phyloP scores from a whole-genome alignment of 2,329 filamentous ascomycete genomes.

The Fusarium globosum region DNA sequence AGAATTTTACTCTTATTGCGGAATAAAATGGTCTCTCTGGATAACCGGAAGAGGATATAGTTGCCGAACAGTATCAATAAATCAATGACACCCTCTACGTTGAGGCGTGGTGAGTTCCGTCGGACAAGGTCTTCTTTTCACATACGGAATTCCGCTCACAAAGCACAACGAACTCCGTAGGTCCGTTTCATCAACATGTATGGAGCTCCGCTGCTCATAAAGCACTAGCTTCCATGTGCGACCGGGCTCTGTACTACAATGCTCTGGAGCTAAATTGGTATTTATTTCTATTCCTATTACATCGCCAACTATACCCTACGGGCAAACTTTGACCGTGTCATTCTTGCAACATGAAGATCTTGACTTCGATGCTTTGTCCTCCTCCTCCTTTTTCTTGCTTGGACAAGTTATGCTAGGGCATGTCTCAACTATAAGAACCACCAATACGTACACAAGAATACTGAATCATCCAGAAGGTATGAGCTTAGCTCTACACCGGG shows the following conservation, averaged over 20 bases:
- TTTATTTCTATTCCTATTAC: no score
- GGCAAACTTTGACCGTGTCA: background rate
- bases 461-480: background rate
- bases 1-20: background rate
- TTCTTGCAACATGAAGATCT: background rate
- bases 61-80: background rate
- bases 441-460: background rate
- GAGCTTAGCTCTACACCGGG: background rate
- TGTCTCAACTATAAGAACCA: background rate
- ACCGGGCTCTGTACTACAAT: background rate
- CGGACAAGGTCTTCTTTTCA: background rate
- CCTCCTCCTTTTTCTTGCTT: background rate
- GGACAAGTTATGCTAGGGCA: background rate
- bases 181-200: background rate
- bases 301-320: background rate
- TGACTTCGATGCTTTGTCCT: background rate
- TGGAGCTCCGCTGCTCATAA: background rate
- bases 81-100: background rate
- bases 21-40: background rate
- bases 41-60: background rate
- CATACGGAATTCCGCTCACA: background rate
- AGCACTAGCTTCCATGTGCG: background rate
- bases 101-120: background rate
- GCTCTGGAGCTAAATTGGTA: background rate
- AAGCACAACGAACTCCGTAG: background rate